Base-by-base conservation (phyloP, 2,329 filamentous ascomycete genomes). In the Elsinoe arachidis region DNA sequence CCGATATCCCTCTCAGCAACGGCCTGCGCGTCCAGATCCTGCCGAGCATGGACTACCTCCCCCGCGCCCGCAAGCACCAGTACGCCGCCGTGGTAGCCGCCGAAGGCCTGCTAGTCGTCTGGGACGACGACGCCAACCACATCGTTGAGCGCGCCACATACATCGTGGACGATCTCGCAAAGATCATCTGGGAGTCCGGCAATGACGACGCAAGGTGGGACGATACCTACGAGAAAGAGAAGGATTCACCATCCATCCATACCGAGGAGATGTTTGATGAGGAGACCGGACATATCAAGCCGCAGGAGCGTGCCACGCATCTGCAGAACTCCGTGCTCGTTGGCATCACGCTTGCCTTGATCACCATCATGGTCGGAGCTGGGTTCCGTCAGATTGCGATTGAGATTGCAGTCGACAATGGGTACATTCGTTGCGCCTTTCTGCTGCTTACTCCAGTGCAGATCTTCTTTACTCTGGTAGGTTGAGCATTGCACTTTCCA, bases 1-100 rank as follows among this genome's bases (percentile, higher is more conserved):
- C 86, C 15, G 86, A 90, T 63, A 86, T 91, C 10, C 87, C 87
- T 0, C 72, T 91, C 54, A 83, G 83, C 73, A 88, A 90, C 68
- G 86, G 86, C n/a, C 79, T 90, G 14, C 80, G 85, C 35, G 81
- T 90, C n/a, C 87, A 90, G 70, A 86, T 91, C 60, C 71, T 90
- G 7, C 85, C 86, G 0, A 86, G 82, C 0, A 79, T 90, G 49
- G 80, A 85, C 14, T 86, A 90, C 65, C 77, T 90, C 3, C 78
- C 83, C 0, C 78, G 82, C 38, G 87, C 86, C 5, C 79, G 87
- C 59, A 91, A 89, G 69, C 82, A 89, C 67, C 88, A 92, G 67
- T 90, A 87, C 62, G 88, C 87, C 11, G 88, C 88, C 6, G 91
- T 92, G 67, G 78, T 92, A 39, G 83, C 86, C 1, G 81, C 80